Evolutionary conservation across 768 basidiomycete genomes (phyloP).

Genomic region (Gymnopilus junonius): DNA sequence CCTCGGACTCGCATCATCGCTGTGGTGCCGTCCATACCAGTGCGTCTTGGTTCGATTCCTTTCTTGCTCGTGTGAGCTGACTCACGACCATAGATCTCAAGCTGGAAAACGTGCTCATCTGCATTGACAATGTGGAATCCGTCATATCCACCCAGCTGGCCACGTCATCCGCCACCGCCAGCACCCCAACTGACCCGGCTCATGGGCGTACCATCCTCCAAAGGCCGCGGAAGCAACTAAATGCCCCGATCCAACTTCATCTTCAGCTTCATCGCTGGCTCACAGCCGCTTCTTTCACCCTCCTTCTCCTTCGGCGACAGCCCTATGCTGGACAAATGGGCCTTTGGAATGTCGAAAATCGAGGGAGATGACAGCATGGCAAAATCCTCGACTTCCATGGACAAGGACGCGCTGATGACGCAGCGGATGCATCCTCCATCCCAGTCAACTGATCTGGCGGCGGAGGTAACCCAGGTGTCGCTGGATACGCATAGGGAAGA

Average conservation of each 20-base stretch:
- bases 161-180: conserved; percentile 45
- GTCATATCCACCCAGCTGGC: conserved; percentile 88
- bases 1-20: conserved; percentile 89
- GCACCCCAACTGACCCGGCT: conserved; percentile 65
- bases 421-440: conserved; percentile 6
- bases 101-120: conserved; percentile 97
- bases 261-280: conserved; percentile 90
- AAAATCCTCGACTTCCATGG: conserved; percentile 24
- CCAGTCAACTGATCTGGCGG: conserved; percentile 37
- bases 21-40: conserved; percentile 98
- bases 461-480: conserved; percentile 44
- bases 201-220: conserved; percentile 91
- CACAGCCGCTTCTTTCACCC: conserved; percentile 92
- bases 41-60: conserved; percentile 31
- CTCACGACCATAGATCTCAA: conserved; percentile 72
- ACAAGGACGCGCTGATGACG: conserved; percentile 22
- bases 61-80: conserved; percentile 5
- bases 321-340: conserved; percentile 82
- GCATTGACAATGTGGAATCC: conserved; percentile 94
- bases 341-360: conserved; percentile 93
- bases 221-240: conserved; percentile 95
- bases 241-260: conserved; percentile 82
- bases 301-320: conserved; percentile 71
- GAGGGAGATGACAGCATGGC: conserved; percentile 28
- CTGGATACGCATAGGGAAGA: conserved; percentile 38